Evolutionary conservation across 805 yeast species (phyloP), one percentile per base, ranked within the genome.

Genomic region (Candida ficus): DNA sequence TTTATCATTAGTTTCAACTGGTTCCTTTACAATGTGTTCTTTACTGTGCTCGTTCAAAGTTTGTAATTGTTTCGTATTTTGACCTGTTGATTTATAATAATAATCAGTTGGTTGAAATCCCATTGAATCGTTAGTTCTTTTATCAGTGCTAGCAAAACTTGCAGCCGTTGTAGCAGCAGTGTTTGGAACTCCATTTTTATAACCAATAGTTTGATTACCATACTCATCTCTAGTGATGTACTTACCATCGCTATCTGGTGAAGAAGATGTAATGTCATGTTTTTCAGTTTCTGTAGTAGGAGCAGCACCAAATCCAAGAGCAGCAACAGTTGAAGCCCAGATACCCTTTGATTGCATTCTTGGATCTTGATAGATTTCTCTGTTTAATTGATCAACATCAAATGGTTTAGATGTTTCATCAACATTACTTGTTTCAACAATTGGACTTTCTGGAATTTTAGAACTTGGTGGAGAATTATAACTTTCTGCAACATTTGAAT

Each of bases 141-240:
- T 16, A 28, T 21, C 39, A 23, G 42, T 35, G 19, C 43, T 46
- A 26, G 38, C 18, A 32, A 28, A 37, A 7, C n/a, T n/a, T n/a
- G 54, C 54, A 33, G 49, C 56, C 20, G 37, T 36, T 5, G 41
- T 38, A 14, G 53, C 47, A 37, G 49, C 34, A 14, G 36, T 34
- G 3, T 41, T 44, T 20, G 56, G 48, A 27, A 52, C 53, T 14
- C 53, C 52, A 25, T 47, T 42, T 7, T 39, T 41, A 30, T 42
- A 40, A 1, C 48, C 49, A 21, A 31, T 14, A 6, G 31, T 11
- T 7, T 22, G 28, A 21, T 27, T 35, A 16, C 19, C 33, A 21
- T 29, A 17, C 21, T 29, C 30, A 28, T 27, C 31, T 35, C 39
- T 39, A 6, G 33, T 35, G 22, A 14, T 19, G 16, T 30, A 23